Evolutionary conservation across 352 stramenopile species (phyloP), one percentile per base, ranked within the genome.

Genomic region (Phytopythium helicoides): DNA sequence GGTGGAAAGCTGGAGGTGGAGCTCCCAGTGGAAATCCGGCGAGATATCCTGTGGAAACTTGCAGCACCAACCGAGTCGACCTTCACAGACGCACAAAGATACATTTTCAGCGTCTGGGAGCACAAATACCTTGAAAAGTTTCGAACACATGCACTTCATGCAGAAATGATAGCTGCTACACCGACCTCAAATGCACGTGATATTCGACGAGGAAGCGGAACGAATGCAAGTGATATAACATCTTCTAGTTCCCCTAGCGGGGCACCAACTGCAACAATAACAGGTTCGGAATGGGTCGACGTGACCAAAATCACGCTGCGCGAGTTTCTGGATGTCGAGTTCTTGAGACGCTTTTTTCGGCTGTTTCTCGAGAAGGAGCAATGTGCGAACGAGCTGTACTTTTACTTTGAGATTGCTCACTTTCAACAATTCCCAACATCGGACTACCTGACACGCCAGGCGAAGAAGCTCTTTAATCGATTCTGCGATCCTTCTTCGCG

Each of bases 371-470:
- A 87, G 56, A 86, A 86, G 19, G 79, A 90, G 26, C 77, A 85
- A 50, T 90, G 76, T 28, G 65, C 62, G 12, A 86, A 86, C 45
- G 77, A 90, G 50, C 54, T 87, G 34, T 81, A 79, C 48, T 87
- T 90, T 36, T 90, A 87, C 74, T 85, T 83, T 42, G 76, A 90
- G 45, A 81, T 90, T 33, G 52, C 68, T 22, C 79, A 64, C 19
- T 90, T 86, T 52, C 77, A 90, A 64, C 74, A 87, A 34, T 79
- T 90, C 33, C 79, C 79, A n/a, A 90, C 77, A 2, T 87, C 79
- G 0, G 76, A 90, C 53, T 90, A 87, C 41, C 57, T 90, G 35
- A 70, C 62, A 16, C 72, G 79, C 6, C 76, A 87, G 49, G 76
- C 72, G 14, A 80, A 80, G 49, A 90, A 87, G 56, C 48, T 90